Evolutionary conservation across 2,329 filamentous ascomycete species (phyloP).

Genomic region (Penicillium sp.): DNA sequence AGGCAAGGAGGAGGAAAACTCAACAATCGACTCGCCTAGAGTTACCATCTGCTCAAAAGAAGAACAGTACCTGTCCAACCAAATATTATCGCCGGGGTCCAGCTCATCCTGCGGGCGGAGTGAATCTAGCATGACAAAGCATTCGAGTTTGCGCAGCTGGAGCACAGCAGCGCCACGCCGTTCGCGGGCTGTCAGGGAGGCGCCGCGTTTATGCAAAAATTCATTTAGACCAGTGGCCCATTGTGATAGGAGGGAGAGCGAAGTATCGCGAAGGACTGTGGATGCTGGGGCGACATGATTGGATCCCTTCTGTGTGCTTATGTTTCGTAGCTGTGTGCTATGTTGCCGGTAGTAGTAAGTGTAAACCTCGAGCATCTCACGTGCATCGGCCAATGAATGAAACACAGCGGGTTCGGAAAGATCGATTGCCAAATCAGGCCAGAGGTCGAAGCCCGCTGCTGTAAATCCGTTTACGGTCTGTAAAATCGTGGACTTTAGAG

Average conservation of each 20-base stretch:
- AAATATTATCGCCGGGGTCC: conserved; percentile 12
- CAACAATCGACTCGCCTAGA: conserved; percentile 25
- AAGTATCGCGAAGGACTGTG: neutral
- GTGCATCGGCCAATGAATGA: neutral
- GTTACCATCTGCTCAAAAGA: conserved; percentile 27
- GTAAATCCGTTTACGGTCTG: neutral
- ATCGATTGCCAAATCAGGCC: neutral
- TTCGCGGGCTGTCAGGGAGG: neutral
- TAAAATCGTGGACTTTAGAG: neutral
- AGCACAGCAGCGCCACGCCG: conserved; percentile 3
- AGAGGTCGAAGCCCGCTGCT: neutral
- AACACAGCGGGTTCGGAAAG: neutral
- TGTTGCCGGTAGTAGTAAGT: conserved; percentile 4
- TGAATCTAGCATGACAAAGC: conserved; percentile 4
- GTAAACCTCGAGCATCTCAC: conserved; percentile 7
- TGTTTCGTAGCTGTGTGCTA: neutral
- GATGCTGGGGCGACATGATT: neutral
- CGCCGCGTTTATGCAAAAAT: neutral
- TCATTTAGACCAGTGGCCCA: neutral
- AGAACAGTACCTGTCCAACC: conserved; percentile 24
- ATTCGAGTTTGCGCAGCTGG: conserved; percentile 2
- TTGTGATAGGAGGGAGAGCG: neutral
- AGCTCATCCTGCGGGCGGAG: conserved; percentile 6
- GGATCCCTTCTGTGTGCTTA: neutral
- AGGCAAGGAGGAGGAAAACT: neutral